Evolutionary conservation across 805 yeast genomes (phyloP).

Genomic region (Saccharomyces jurei): DNA sequence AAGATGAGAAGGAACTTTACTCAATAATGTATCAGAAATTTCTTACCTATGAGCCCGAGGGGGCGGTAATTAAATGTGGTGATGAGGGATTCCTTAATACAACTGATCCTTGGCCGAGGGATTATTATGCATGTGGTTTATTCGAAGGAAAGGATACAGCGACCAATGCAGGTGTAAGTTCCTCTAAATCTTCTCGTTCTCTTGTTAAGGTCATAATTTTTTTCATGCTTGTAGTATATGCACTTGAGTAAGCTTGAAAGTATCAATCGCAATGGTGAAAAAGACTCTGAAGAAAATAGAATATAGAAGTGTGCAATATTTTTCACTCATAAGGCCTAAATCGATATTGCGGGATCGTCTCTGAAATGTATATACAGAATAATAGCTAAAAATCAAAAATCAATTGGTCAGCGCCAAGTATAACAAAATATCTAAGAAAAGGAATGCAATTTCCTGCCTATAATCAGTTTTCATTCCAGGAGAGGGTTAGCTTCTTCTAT

Average conservation of each 20-base stretch:
- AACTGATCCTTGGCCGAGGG: background rate
- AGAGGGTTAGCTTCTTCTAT: too few species aligned
- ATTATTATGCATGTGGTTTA: background rate
- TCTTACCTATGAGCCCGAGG: background rate
- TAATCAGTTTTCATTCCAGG: too few species aligned
- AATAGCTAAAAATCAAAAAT: too few species aligned
- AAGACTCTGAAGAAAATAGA: too few species aligned
- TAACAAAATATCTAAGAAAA: too few species aligned
- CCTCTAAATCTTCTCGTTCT: background rate
- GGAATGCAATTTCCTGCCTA: too few species aligned
- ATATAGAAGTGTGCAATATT: background rate
- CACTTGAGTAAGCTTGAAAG: background rate
- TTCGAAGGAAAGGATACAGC: background rate
- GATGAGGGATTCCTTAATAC: background rate
- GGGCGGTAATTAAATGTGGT: background rate
- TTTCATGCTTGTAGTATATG: background rate
- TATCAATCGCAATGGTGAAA: background rate
- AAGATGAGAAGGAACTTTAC: background rate
- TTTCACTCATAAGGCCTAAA: background rate
- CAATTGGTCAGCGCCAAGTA: too few species aligned
- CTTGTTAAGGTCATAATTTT: background rate
- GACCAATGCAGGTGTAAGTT: background rate
- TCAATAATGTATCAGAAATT: background rate
- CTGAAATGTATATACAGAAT: too few species aligned
- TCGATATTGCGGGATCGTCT: too few species aligned